phyloP scores from a whole-genome alignment of 2,329 filamentous ascomycete species.

The Fusarium pininemorale region DNA sequence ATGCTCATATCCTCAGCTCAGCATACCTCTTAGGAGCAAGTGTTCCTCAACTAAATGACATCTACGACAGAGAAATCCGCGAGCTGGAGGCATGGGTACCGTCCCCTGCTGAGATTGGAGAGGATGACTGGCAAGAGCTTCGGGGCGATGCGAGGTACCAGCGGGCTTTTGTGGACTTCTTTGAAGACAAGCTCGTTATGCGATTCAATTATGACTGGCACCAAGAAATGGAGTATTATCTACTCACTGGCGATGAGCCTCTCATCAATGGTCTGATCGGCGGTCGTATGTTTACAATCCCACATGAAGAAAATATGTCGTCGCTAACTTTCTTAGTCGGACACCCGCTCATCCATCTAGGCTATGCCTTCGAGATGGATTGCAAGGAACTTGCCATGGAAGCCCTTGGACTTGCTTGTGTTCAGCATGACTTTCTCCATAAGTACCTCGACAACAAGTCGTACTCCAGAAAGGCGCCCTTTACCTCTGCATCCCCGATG shows the following conservation, averaged over 20 bases:
- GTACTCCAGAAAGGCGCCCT: slow-evolving; percentile 72
- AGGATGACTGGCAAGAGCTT: slow-evolving; percentile 87
- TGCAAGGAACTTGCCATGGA: slow-evolving; percentile 90
- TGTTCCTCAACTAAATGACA: slow-evolving; percentile 74
- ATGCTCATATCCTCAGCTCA: slow-evolving; percentile 82
- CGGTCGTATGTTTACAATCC: slow-evolving; percentile 67
- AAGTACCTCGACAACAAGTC: slow-evolving; percentile 76
- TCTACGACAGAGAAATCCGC: slow-evolving; percentile 82
- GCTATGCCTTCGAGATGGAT: slow-evolving; percentile 90
- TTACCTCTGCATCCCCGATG: slow-evolving; percentile 69
- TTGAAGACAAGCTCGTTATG: slow-evolving; percentile 86
- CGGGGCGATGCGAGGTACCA: slow-evolving; percentile 84
- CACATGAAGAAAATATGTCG: not conserved
- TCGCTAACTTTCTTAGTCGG: slow-evolving; percentile 67
- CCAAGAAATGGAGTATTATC: slow-evolving; percentile 75
- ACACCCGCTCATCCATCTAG: slow-evolving; percentile 92
- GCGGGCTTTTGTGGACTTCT: slow-evolving; percentile 92
- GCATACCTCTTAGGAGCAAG: slow-evolving; percentile 86
- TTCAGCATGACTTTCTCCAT: slow-evolving; percentile 68
- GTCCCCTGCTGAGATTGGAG: slow-evolving; percentile 83
- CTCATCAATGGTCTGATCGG: slow-evolving; percentile 82
- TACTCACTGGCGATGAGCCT: slow-evolving; percentile 79
- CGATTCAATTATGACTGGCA: slow-evolving; percentile 85
- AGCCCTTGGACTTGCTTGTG: slow-evolving; percentile 74
- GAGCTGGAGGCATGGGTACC: slow-evolving; percentile 82